Evolutionary conservation across 2,329 filamentous ascomycete genomes (phyloP).

Genomic region (Ascochyta viciae-villosae): DNA sequence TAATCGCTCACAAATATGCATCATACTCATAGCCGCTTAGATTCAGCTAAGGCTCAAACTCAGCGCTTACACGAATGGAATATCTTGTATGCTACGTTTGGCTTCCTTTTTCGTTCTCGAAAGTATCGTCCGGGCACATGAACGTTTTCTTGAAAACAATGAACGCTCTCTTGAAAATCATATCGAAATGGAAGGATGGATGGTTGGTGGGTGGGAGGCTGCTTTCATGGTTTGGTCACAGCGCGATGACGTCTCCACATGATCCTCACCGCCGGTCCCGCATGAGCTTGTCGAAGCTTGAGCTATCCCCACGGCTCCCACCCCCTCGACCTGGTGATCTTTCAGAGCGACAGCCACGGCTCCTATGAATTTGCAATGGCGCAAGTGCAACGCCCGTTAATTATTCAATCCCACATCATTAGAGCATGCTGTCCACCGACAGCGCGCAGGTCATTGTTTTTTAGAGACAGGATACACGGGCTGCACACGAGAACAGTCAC

Average conservation of each 20-base stretch:
- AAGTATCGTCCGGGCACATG: no score
- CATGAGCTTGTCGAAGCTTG: background rate
- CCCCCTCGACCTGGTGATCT: background rate
- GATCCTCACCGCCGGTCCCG: background rate
- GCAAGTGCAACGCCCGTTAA: slow-evolving; percentile 43
- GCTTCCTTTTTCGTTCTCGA: no score
- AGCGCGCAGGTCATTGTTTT: slow-evolving; percentile 25
- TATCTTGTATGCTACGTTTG: no score
- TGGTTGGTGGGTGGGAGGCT: background rate
- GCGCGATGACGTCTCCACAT: background rate
- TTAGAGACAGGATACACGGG: slow-evolving; percentile 21
- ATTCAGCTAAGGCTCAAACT: no score
- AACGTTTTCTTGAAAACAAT: no score
- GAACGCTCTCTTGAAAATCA: no score
- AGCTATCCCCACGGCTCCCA: background rate
- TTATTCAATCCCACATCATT: slow-evolving; percentile 49
- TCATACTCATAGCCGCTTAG: no score
- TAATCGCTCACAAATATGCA: no score
- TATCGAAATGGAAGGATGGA: no score
- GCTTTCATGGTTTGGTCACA: background rate
- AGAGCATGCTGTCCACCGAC: slow-evolving; percentile 41
- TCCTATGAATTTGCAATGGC: slow-evolving; percentile 28
- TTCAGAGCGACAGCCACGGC: background rate
- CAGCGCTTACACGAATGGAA: no score
- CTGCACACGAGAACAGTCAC: slow-evolving; percentile 55